Conservation (phyloP, 179 eudicot species). For the Spinacia oleracea region DNA sequence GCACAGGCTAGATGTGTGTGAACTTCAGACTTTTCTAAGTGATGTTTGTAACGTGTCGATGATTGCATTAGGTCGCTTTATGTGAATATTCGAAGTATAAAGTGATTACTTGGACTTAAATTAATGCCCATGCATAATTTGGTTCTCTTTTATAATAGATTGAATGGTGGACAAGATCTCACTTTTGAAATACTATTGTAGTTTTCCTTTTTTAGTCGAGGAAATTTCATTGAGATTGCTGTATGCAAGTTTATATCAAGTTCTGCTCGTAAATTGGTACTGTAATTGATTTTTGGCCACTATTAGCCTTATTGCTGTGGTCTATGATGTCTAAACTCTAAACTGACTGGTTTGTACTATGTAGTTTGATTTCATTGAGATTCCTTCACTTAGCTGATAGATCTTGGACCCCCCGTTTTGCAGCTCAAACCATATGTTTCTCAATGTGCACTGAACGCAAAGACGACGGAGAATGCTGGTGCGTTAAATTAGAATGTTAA, state of each 20-base stretch:
- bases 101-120: neutral
- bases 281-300: neutral
- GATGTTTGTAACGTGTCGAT: neutral
- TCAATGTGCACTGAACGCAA: conserved; percentile 40
- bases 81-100: neutral
- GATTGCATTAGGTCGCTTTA: neutral
- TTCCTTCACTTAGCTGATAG: neutral
- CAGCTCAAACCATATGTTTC: conserved; percentile 69
- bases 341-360: neutral
- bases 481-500: conserved; percentile 31
- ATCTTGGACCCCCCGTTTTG: neutral
- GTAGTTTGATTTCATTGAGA: too few relatives aligned
- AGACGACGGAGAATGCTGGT: conserved; percentile 40
- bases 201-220: neutral
- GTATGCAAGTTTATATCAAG: too few relatives aligned
- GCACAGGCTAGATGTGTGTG: neutral
- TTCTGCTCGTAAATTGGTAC: neutral
- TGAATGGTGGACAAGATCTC: neutral
- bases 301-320: neutral
- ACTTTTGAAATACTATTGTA: neutral
- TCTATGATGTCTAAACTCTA: neutral
- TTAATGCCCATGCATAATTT: neutral
- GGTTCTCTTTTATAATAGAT: neutral
- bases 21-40: neutral
- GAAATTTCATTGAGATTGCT: neutral